Evolutionary conservation across 78 protist genomes (phyloP).

Genomic region (Monocercomonoides exilis): DNA sequence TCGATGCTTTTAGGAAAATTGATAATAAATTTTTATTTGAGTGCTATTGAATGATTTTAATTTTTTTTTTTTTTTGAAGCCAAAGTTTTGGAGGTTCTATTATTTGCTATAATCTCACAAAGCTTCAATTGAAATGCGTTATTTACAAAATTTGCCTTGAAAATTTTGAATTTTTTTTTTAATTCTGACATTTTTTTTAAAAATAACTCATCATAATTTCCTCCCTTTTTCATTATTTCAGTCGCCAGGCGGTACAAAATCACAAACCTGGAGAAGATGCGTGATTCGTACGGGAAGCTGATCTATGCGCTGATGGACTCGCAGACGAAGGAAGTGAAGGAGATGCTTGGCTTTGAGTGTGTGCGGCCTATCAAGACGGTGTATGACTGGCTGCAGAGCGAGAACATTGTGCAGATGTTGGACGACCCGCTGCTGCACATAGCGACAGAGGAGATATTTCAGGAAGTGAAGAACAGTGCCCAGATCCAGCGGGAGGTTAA

Average conservation of each 20-base stretch:
- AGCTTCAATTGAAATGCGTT: too few species aligned
- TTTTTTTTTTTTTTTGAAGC: too few species aligned
- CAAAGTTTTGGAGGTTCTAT: too few species aligned
- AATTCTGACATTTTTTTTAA: neutral
- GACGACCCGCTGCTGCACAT: slow-evolving; percentile 39
- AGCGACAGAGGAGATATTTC: slow-evolving; percentile 58
- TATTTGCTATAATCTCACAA: too few species aligned
- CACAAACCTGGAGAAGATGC: slow-evolving; percentile 48
- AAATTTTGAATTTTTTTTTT: too few species aligned
- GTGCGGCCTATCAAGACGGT: slow-evolving; percentile 60
- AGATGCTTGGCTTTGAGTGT: slow-evolving; percentile 31
- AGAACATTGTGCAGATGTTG: slow-evolving; percentile 25
- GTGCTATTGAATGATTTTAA: too few species aligned
- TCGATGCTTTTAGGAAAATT: too few species aligned
- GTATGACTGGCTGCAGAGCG: slow-evolving; percentile 19
- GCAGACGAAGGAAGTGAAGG: neutral
- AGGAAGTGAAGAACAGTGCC: slow-evolving; percentile 13
- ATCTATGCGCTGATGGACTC: slow-evolving; percentile 28
- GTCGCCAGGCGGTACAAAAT: slow-evolving; percentile 40
- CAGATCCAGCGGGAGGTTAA: slow-evolving; percentile 41
- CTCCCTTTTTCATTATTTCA: neutral
- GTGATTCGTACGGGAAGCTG: slow-evolving; percentile 41
- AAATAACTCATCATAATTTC: neutral
- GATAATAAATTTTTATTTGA: too few species aligned
- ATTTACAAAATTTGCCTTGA: too few species aligned